Evolutionary conservation across 495 filamentous ascomycete species (phyloP), one percentile per base, ranked within the genome.

Genomic region (Neurospora pannonica): DNA sequence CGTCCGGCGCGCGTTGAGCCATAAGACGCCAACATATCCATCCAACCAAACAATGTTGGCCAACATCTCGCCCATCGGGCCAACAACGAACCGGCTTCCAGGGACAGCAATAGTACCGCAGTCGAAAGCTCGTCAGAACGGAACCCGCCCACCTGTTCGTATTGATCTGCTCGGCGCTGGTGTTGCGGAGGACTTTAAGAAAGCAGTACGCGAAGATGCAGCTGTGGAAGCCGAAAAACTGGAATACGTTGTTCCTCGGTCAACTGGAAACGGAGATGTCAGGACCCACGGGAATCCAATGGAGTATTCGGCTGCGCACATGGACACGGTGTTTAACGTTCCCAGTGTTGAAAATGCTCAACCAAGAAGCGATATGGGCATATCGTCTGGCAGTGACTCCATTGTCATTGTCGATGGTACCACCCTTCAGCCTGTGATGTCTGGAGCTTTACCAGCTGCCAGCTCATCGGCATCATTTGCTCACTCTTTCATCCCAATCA

Each of bases 331-430:
- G 40, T 80, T 78, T 10, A 43, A 60, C n/a, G 43, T 76, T 19
- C 71, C 72, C 3, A 72, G 75, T 46, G 70, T 67, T 24, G 38
- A 71, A 6, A 76, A 82, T 36, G 72, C 77, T 15, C 78, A 83
- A 19, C 82, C 84, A 5, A 75, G 74, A 13, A 86, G 85, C 70
- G 85, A 87, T 73, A 80, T 79, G 71, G 90, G 86, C 38, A 85
- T 97, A 39, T 95, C 93, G 0, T 86, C 85, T 43, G 93, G 93
- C 8, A 97, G 93, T 81, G 88, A 92, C 75, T 97, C 94, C 0
- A 96, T 97, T 75, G 89, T 97, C 38, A 96, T 97, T 76, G 89
- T 97, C 19, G 92, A 97, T 78, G 92, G 91, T 71, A 91, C 90
- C 5, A 36, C 76, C 4, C 73, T 86, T 24, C 79, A 81, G 21